These are phyloP conservation scores for Zancudomyces culisetae DNA, from an alignment of 371 early-diverging fungal species.

Conservation along the genomic window DNA sequence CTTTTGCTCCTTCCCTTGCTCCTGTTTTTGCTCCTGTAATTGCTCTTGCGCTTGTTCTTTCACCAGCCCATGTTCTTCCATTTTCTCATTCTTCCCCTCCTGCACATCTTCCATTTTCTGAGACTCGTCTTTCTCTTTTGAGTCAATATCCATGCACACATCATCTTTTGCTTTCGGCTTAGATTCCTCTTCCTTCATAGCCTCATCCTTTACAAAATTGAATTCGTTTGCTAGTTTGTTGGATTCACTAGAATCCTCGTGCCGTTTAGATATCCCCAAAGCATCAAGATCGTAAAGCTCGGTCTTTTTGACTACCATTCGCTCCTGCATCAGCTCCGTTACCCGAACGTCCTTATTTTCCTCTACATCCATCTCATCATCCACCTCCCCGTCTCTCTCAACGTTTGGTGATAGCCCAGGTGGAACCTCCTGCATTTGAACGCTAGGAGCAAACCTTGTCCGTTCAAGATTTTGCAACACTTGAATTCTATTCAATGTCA, in stretches of 20 bases:
- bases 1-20: too few relatives aligned
- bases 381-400: slow-evolving; percentile 15
- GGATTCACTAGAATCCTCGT: slow-evolving; percentile 13
- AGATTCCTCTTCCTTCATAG: background rate
- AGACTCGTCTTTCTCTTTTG: too few relatives aligned
- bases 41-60: too few relatives aligned
- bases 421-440: slow-evolving; percentile 27
- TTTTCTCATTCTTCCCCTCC: too few relatives aligned
- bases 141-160: too few relatives aligned
- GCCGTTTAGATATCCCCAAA: slow-evolving; percentile 19
- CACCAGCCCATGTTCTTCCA: too few relatives aligned
- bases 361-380: slow-evolving; percentile 16
- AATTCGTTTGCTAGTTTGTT: background rate
- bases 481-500: slow-evolving; percentile 9
- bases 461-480: slow-evolving; percentile 22
- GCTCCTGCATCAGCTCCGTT: slow-evolving; percentile 17
- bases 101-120: too few relatives aligned
- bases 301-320: slow-evolving; percentile 16
- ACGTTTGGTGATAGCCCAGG: slow-evolving; percentile 5
- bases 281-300: slow-evolving; percentile 25
- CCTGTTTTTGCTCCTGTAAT: background rate
- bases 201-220: background rate
- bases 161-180: too few relatives aligned
- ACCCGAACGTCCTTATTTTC: slow-evolving; percentile 15
- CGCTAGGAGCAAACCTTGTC: slow-evolving; percentile 24